Evolutionary conservation across 2,329 filamentous ascomycete species (phyloP).

Genomic region (Blastomyces parvus): DNA sequence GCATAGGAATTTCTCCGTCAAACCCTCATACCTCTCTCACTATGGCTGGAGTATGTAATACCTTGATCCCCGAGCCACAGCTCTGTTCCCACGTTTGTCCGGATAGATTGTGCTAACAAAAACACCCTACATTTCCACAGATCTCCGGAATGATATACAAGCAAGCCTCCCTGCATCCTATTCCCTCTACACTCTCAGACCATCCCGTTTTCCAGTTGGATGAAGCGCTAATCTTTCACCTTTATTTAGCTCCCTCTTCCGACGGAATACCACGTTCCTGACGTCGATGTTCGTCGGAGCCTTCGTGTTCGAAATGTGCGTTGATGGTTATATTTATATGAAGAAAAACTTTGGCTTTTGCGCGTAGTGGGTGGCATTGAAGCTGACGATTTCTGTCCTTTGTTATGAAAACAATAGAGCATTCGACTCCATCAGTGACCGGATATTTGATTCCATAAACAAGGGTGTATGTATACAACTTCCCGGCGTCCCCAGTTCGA

Average conservation of each 20-base stretch:
- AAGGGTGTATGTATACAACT: conserved; percentile 60
- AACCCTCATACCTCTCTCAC: conserved; percentile 26
- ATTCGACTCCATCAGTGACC: conserved; percentile 74
- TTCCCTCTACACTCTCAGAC: conserved; percentile 5
- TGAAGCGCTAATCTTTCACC: conserved; percentile 17
- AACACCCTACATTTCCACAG: conserved; percentile 30
- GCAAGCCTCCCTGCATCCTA: conserved; percentile 34
- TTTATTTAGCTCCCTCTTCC: conserved; percentile 62
- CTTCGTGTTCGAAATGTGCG: conserved; percentile 91
- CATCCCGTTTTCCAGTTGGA: conserved; percentile 17
- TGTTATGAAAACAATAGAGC: conserved; percentile 44
- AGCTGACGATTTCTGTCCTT: conserved; percentile 4
- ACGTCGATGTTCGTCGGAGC: conserved; percentile 74
- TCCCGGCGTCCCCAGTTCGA: neutral
- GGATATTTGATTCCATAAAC: conserved; percentile 85
- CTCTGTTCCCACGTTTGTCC: neutral
- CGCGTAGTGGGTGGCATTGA: neutral
- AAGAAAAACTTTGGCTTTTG: neutral
- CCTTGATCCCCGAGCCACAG: neutral
- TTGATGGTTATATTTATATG: conserved; percentile 15
- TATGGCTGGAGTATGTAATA: conserved; percentile 51
- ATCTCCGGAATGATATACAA: conserved; percentile 50
- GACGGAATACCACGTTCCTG: conserved; percentile 81
- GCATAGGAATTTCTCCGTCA: neutral
- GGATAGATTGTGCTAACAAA: conserved; percentile 27